Evolutionary conservation across 345 rosid genomes (phyloP), one percentile per base, ranked within the genome.

Genomic region (Citrus cavaleriei): DNA sequence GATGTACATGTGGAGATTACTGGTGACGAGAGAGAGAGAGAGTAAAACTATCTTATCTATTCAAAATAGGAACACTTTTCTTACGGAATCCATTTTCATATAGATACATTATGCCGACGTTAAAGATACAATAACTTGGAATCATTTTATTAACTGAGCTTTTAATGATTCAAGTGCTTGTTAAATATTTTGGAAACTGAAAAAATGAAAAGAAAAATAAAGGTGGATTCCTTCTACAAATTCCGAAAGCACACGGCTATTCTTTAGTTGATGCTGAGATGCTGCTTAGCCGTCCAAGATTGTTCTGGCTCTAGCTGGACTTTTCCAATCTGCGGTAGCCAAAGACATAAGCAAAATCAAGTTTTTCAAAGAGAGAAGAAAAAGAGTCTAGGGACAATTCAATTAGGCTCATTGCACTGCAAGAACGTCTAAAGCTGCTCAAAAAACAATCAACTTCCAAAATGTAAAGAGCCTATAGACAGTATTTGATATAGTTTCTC

Each of bases 251-350:
- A 55, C 35, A 80, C 72, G 71, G 40, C 82, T 38, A 38, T 51
- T 5, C 51, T 83, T 89, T 78, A 93, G 87, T 24, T 70, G 82
- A 90, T 37, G 80, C 86, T 87, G 61, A 95, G 90, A 73, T 81
- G 88, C 81, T 95, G 99, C 83, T 84, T 92, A 65, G 98, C 98
- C 10, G 81, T 88, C 99, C 98, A 95, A 64, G 95, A 89, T 82
- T 90, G 89, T 61, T 87, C 76, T 2, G 99, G 97, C 80, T 91
- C 90, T 42, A 95, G 89, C 86, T 87, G 84, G 74, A 93, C 97
- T 62, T 80, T 86, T 73, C 91, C 93, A 75, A 93, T 91, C 99
- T 95, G 93, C 27, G 65, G 73, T 64, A 64, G 25, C 79, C 83
- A 85, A 9, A 57, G 27, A 71, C 72, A 73, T 67, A 74, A 71